These are phyloP conservation scores for Talaromyces sp. DNA, from an alignment of 2,329 filamentous ascomycete genomes.

Conservation along the genomic window DNA sequence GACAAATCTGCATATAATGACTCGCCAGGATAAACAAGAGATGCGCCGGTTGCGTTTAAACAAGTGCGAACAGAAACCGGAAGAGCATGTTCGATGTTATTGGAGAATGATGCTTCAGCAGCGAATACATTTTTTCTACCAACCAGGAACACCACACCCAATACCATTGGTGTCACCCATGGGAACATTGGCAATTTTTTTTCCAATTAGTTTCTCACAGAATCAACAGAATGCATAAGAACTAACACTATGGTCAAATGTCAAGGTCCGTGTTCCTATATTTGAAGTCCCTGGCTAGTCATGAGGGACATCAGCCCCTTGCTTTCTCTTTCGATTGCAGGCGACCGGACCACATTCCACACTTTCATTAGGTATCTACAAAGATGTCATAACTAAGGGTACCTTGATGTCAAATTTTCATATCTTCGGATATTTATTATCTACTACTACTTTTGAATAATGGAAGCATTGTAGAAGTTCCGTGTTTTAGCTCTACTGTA, in stretches of 20 bases:
- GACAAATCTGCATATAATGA: not conserved
- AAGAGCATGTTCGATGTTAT: not conserved
- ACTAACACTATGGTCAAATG: not conserved
- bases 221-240: not conserved
- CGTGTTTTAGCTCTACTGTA: not conserved
- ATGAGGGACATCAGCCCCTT: not conserved
- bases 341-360: not conserved
- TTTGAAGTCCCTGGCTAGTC: not conserved
- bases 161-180: not conserved
- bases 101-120: not conserved
- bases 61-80: not conserved
- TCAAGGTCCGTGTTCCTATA: not conserved
- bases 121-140: not conserved
- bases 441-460: not conserved
- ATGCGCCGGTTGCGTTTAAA: not conserved
- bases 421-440: not conserved
- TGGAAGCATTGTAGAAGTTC: not conserved
- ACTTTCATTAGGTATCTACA: not conserved
- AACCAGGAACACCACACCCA: not conserved
- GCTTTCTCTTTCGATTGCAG: not conserved
- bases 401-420: no score
- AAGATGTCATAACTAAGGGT: not conserved
- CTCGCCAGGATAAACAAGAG: not conserved
- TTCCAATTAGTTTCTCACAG: not conserved
- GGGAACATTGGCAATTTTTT: not conserved